Conservation (phyloP, 306 rosid species). For the Ziziphus jujuba region DNA sequence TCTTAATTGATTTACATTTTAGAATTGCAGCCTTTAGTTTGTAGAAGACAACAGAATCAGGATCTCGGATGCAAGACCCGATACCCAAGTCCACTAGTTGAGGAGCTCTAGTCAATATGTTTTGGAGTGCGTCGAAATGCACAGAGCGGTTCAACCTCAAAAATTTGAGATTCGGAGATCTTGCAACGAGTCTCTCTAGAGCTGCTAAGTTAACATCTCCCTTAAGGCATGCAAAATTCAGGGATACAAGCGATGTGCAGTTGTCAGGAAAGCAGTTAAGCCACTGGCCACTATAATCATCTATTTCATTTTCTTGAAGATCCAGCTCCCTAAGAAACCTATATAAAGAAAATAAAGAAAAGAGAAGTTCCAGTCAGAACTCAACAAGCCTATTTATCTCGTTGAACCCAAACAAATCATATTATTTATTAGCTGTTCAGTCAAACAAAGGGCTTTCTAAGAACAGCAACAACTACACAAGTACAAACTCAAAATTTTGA, state of each 20-base stretch:
- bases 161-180: conserved; percentile 84
- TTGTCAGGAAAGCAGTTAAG: conserved; percentile 85
- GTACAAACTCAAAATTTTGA: neutral
- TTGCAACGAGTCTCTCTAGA: conserved; percentile 82
- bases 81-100: conserved; percentile 76
- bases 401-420: no score
- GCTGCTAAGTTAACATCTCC: conserved; percentile 70
- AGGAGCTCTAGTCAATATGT: conserved; percentile 64
- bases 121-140: conserved; percentile 60
- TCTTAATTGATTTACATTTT: conserved; percentile 65
- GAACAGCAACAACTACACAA: no score
- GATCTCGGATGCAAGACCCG: conserved; percentile 63
- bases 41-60: conserved; percentile 42
- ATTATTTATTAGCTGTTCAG: no score
- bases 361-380: neutral
- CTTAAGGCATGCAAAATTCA: conserved; percentile 89
- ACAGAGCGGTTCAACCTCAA: conserved; percentile 73
- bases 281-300: conserved; percentile 85
- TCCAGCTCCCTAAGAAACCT: conserved; percentile 90
- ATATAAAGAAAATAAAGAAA: neutral
- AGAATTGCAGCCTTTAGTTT: conserved; percentile 45
- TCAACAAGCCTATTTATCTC: neutral
- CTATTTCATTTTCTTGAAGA: conserved; percentile 93
- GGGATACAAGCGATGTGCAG: conserved; percentile 75
- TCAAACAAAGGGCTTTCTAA: no score